phyloP scores from a whole-genome alignment of 2,329 filamentous ascomycete species.

The Pseudocercospora ulei region DNA sequence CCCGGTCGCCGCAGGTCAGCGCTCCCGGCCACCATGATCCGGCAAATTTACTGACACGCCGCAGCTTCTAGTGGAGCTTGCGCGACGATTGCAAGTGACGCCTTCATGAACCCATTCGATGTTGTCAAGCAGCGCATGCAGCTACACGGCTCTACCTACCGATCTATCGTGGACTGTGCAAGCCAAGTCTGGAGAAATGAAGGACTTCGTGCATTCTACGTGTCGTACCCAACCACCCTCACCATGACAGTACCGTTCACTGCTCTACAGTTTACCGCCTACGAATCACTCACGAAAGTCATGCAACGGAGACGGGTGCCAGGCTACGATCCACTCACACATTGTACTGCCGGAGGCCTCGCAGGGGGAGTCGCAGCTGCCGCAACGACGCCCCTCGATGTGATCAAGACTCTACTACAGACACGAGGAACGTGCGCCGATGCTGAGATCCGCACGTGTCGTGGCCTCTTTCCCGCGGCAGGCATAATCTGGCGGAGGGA shows the following conservation, averaged over 20 bases:
- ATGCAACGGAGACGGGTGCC: slow-evolving; percentile 56
- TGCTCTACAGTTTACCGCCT: slow-evolving; percentile 91
- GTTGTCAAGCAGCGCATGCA: slow-evolving; percentile 99
- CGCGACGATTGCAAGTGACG: slow-evolving; percentile 93
- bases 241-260: slow-evolving; percentile 99
- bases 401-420: slow-evolving; percentile 95
- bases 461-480: slow-evolving; percentile 68
- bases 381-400: slow-evolving; percentile 89
- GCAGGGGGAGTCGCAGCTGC: slow-evolving; percentile 90
- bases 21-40: not conserved
- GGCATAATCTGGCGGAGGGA: slow-evolving; percentile 73
- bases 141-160: slow-evolving; percentile 88
- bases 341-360: slow-evolving; percentile 83
- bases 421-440: slow-evolving; percentile 78
- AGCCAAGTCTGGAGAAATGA: slow-evolving; percentile 77
- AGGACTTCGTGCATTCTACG: slow-evolving; percentile 85
- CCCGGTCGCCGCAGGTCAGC: slow-evolving; percentile 75
- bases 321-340: slow-evolving; percentile 82
- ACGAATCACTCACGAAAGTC: slow-evolving; percentile 87
- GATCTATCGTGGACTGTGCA: slow-evolving; percentile 77
- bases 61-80: slow-evolving; percentile 83
- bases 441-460: slow-evolving; percentile 72
- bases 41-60: slow-evolving; percentile 10
- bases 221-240: slow-evolving; percentile 94
- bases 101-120: slow-evolving; percentile 98